These are phyloP conservation scores for Lepiota brunneoincarnata DNA, from an alignment of 768 basidiomycete genomes.

Conservation along the genomic window DNA sequence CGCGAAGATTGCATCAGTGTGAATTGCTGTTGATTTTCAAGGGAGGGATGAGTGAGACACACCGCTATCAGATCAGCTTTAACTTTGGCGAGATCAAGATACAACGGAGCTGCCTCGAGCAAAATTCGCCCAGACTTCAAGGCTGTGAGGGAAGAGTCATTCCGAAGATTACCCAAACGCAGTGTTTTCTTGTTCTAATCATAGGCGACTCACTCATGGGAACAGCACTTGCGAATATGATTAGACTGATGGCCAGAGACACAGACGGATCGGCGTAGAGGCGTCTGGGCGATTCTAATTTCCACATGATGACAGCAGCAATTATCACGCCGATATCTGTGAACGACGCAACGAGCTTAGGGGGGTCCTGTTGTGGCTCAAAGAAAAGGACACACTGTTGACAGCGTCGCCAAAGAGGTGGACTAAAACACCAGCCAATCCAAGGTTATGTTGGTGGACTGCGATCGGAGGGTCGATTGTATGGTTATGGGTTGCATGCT, in stretches of 20 bases:
- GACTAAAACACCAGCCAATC: conserved; percentile 44
- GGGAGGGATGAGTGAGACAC: conserved; percentile 22
- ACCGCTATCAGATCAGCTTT: conserved; percentile 46
- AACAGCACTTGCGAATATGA: conserved; percentile 52
- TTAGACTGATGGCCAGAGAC: conserved; percentile 45
- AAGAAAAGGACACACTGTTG: conserved; percentile 37
- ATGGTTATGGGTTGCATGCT: conserved; percentile 53
- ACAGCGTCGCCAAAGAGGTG: conserved; percentile 54
- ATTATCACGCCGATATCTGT: conserved; percentile 55
- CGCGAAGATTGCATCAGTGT: not conserved
- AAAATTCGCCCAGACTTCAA: conserved; percentile 47
- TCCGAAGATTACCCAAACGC: not conserved
- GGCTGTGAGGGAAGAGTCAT: conserved; percentile 24
- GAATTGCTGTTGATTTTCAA: conserved; percentile 1
- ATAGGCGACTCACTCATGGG: conserved; percentile 41
- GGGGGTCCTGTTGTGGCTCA: conserved; percentile 5
- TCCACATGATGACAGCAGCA: conserved; percentile 48
- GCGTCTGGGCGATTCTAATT: conserved; percentile 37
- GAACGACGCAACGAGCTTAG: not conserved
- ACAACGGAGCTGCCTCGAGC: conserved; percentile 48
- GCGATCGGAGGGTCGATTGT: conserved; percentile 34
- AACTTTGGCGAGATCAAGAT: conserved; percentile 47
- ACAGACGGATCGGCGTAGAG: conserved; percentile 56
- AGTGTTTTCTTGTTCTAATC: not conserved
- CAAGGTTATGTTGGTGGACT: conserved; percentile 38